phyloP scores from a whole-genome alignment of 495 filamentous ascomycete genomes.

The Aspergillus conjunctus region DNA sequence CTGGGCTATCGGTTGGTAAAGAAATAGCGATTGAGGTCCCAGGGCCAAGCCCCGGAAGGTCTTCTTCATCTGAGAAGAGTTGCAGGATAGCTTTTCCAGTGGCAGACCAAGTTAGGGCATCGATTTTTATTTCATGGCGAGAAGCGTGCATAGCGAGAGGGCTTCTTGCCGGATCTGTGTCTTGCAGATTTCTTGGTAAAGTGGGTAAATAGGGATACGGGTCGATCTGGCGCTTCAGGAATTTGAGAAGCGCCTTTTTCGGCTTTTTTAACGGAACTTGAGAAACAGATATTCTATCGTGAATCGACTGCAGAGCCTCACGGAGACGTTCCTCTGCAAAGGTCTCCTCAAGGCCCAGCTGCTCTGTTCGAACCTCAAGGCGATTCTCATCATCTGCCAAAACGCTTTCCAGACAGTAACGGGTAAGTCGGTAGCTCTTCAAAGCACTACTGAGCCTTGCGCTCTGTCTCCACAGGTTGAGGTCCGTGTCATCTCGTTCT shows the following conservation, averaged over 20 bases:
- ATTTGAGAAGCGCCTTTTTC: slow-evolving; percentile 62
- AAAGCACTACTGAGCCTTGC: slow-evolving; percentile 76
- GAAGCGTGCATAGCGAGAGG: slow-evolving; percentile 35
- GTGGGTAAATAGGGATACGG: slow-evolving; percentile 76
- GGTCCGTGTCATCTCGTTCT: slow-evolving; percentile 87
- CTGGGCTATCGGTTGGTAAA: slow-evolving; percentile 34
- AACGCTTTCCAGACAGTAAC: slow-evolving; percentile 90
- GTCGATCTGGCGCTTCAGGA: slow-evolving; percentile 68
- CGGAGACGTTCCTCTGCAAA: slow-evolving; percentile 80
- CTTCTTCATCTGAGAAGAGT: slow-evolving; percentile 49
- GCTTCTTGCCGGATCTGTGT: slow-evolving; percentile 29
- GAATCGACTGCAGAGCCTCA: slow-evolving; percentile 62
- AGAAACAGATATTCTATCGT: slow-evolving; percentile 70
- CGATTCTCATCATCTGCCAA: slow-evolving; percentile 80
- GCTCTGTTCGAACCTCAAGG: slow-evolving; percentile 68
- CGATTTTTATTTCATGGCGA: slow-evolving; percentile 36
- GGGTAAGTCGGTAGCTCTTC: slow-evolving; percentile 71
- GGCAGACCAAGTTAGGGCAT: slow-evolving; percentile 52
- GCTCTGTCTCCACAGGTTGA: slow-evolving; percentile 89
- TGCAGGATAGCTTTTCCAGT: slow-evolving; percentile 60
- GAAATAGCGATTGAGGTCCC: slow-evolving; percentile 42
- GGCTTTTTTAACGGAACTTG: slow-evolving; percentile 65
- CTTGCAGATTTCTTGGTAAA: slow-evolving; percentile 40
- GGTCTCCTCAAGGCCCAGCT: slow-evolving; percentile 80
- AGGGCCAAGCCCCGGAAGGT: slow-evolving; percentile 35